phyloP scores from a whole-genome alignment of 768 basidiomycete species.

The Tephrocybe rancida region DNA sequence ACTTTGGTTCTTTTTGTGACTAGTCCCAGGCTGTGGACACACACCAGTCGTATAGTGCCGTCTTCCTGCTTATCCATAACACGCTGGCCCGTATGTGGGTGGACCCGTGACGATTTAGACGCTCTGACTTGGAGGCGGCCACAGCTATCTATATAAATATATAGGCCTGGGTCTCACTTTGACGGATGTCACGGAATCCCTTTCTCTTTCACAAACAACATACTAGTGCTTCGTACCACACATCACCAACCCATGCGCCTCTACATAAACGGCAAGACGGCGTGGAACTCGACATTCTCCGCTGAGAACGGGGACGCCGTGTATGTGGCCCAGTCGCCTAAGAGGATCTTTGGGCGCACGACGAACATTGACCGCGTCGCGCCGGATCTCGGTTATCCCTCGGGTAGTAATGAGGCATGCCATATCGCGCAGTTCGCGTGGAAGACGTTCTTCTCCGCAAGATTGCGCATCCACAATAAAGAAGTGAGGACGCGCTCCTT shows the following conservation, averaged over 20 bases:
- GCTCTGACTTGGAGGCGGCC: too few relatives aligned
- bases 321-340: conserved; percentile 23
- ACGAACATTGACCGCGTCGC: conserved; percentile 19
- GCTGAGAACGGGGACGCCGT: conserved; percentile 23
- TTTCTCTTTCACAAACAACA: too few relatives aligned
- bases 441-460: conserved; percentile 22
- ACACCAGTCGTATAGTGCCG: too few relatives aligned
- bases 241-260: conserved; percentile 19
- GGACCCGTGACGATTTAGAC: too few relatives aligned
- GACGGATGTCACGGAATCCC: too few relatives aligned
- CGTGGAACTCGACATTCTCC: conserved; percentile 22
- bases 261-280: conserved; percentile 20
- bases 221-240: too few relatives aligned
- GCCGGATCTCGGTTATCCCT: conserved; percentile 1
- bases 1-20: too few relatives aligned
- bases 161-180: too few relatives aligned
- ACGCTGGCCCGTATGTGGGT: too few relatives aligned
- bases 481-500: conserved; percentile 23
- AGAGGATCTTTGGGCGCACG: conserved; percentile 18
- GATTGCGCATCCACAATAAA: conserved; percentile 16
- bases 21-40: too few relatives aligned
- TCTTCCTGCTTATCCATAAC: too few relatives aligned
- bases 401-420: neutral
- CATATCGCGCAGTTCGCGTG: conserved; percentile 24
- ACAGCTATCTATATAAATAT: too few relatives aligned